Evolutionary conservation across 805 yeast genomes (phyloP).

Genomic region (Huiozyma naganishii): DNA sequence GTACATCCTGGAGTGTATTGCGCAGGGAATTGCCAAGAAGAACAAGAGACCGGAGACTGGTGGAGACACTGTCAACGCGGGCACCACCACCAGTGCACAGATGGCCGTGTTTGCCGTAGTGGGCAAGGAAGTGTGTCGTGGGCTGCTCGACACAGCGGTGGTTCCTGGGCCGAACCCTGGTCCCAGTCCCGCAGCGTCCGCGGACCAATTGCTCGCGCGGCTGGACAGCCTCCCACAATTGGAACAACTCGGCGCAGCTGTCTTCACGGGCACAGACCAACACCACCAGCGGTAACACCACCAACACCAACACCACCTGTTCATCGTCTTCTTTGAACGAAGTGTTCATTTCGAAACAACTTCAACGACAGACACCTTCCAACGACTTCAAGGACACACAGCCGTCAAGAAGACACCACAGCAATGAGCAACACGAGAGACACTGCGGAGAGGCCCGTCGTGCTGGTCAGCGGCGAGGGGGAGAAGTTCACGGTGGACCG

Average conservation of each 20-base stretch:
- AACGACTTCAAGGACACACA: neutral
- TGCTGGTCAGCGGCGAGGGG: conserved; percentile 68
- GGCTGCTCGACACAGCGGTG: neutral
- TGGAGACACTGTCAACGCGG: neutral
- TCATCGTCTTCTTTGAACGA: neutral
- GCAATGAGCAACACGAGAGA: too few species aligned
- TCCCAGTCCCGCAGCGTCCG: neutral
- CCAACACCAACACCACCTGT: neutral
- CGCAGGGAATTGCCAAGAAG: too few species aligned
- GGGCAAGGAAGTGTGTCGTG: neutral
- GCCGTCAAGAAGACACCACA: neutral
- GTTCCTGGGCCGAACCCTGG: neutral
- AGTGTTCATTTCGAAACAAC: too few species aligned
- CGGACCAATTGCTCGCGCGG: neutral
- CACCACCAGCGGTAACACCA: too few species aligned
- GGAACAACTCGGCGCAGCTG: too few species aligned
- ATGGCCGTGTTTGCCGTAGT: neutral
- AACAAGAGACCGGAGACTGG: neutral
- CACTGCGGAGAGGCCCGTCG: conserved; percentile 25
- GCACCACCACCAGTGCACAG: neutral
- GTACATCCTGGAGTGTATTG: neutral
- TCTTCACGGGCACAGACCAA: too few species aligned
- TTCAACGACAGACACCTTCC: too few species aligned
- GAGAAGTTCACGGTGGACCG: conserved; percentile 68
- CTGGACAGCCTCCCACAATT: neutral